These are phyloP conservation scores for Cicer judaicum DNA, from an alignment of 306 rosid genomes.

Conservation along the genomic window DNA sequence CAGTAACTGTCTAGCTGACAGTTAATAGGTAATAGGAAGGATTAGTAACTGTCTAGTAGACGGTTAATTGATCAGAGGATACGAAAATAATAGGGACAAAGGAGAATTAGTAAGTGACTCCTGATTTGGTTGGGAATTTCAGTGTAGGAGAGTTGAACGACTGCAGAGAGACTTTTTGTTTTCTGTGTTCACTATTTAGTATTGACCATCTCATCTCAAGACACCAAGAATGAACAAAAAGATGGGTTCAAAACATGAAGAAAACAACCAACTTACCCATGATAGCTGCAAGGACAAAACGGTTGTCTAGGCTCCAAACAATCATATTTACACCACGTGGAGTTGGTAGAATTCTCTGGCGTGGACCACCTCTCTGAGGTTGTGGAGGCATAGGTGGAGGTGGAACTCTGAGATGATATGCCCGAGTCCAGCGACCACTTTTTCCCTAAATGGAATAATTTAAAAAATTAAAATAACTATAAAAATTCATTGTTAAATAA, in stretches of 20 bases:
- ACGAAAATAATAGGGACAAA: background rate
- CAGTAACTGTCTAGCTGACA: background rate
- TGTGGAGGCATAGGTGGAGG: slow-evolving; percentile 99
- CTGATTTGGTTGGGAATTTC: slow-evolving; percentile 5
- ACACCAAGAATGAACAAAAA: slow-evolving; percentile 15
- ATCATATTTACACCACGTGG: slow-evolving; percentile 99
- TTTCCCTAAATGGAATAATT: slow-evolving; percentile 65
- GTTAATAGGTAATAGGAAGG: slow-evolving; percentile 19
- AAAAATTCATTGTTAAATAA: background rate
- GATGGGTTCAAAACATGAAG: slow-evolving; percentile 28
- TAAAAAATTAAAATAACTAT: slow-evolving; percentile 25
- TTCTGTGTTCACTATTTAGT: background rate
- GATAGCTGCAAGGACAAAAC: slow-evolving; percentile 98
- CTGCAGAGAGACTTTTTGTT: background rate
- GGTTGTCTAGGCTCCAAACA: slow-evolving; percentile 98
- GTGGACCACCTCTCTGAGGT: slow-evolving; percentile 94
- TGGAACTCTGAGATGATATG: slow-evolving; percentile 98
- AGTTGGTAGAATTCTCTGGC: slow-evolving; percentile 94
- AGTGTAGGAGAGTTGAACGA: background rate
- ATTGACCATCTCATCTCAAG: slow-evolving; percentile 13
- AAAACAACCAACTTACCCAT: slow-evolving; percentile 71
- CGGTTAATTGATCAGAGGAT: background rate
- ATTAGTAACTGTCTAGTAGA: background rate
- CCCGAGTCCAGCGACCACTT: slow-evolving; percentile 95
- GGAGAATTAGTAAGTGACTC: background rate